Conservation (phyloP, 2,329 filamentous ascomycete species). For the Hypoxylon sp. region DNA sequence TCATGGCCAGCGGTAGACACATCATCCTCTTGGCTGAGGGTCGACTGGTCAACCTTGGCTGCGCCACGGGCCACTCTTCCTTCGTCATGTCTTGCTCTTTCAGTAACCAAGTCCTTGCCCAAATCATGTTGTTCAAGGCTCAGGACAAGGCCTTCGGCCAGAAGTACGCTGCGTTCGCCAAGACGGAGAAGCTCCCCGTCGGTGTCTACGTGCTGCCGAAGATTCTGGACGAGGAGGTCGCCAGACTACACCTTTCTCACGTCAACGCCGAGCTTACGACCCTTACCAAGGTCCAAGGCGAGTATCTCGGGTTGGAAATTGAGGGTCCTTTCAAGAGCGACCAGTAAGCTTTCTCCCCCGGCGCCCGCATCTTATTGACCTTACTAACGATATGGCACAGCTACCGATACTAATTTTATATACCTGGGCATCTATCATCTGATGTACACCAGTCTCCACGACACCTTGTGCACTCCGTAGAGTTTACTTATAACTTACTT, state of each 20-base stretch:
- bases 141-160: slow-evolving; percentile 86
- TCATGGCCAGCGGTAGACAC: slow-evolving; percentile 92
- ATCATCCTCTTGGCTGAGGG: slow-evolving; percentile 99
- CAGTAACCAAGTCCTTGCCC: slow-evolving; percentile 99
- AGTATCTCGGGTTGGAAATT: slow-evolving; percentile 88
- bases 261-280: slow-evolving; percentile 94
- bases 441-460: slow-evolving; percentile 36
- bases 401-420: slow-evolving; percentile 74
- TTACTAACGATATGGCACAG: slow-evolving; percentile 54
- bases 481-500: slow-evolving; percentile 23
- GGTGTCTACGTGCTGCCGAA: slow-evolving; percentile 98
- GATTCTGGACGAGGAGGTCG: slow-evolving; percentile 99
- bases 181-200: slow-evolving; percentile 87
- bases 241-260: slow-evolving; percentile 90
- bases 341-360: slow-evolving; percentile 69
- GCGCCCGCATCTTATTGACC: neutral
- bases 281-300: slow-evolving; percentile 87
- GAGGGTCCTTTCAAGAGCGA: slow-evolving; percentile 98
- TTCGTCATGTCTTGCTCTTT: slow-evolving; percentile 99
- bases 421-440: slow-evolving; percentile 44
- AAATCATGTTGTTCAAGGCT: slow-evolving; percentile 98
- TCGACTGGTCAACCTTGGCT: slow-evolving; percentile 98
- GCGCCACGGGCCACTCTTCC: slow-evolving; percentile 98
- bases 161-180: slow-evolving; percentile 97
- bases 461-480: slow-evolving; percentile 17